Evolutionary conservation across 75 land plant species (phyloP), one percentile per base, ranked within the genome.

Genomic region (Larix kaempferi): DNA sequence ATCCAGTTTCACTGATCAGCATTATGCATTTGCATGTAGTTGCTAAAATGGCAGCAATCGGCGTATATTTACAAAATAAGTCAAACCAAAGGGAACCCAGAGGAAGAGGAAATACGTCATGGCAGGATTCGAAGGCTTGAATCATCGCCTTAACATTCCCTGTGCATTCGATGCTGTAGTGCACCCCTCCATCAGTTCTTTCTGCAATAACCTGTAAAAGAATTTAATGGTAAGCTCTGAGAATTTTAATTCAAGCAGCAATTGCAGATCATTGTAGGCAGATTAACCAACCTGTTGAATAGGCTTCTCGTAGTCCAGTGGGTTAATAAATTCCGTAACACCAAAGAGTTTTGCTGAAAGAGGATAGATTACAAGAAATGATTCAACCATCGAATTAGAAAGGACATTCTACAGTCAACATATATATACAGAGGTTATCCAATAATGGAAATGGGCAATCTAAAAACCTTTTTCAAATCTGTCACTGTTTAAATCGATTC

Each of bases 161-260:
- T 16, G 80, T 86, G 83, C 92, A 90, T 74, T 90, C 92, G 55
- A 90, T 71, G 57, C 88, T 86, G 62, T 82, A 74, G 63, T 90
- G 90, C 52, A 88, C 92, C 11, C 92, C 92, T 8, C 92, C 92
- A 79, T 88, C 81, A 33, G 88, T 88, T n/a, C 11, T 19, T 23
- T 88, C 88, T 13, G 71, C 79, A 69, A 90, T 81, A 3, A 90
- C 90, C 49, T 44, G 33, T 0, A 29, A 29, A 29, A 29, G 33
- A 29, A 29, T 29, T 29, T 1, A 29, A 29, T 29, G 49, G 8
- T 44, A 44, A 44, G 10, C 10, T 44, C 49, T 8, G 7, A 44
- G 49, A 44, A 8, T 44, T 44, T 44, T 44, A 44, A 8, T 44
- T 44, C 6, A 29, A 29, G 33, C 33, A 29, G 33, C 33, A 29